phyloP scores from a whole-genome alignment of 768 basidiomycete genomes.

The Hypholoma sublateritium region DNA sequence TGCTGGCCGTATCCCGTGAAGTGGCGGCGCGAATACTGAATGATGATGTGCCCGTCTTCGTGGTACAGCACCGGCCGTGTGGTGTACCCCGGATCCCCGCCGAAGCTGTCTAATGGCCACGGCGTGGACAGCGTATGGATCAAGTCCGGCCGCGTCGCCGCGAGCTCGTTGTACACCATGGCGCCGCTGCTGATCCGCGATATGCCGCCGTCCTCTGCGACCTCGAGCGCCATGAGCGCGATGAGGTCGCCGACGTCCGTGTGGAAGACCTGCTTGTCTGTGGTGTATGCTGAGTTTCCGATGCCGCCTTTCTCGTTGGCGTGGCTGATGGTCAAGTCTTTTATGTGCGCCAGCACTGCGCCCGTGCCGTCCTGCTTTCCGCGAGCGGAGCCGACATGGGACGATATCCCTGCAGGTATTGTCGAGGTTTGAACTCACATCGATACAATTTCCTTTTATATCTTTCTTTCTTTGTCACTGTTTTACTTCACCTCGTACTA shows the following conservation, averaged over 20 bases:
- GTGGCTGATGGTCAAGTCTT: constrained; percentile 43
- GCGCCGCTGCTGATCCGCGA: constrained; percentile 44
- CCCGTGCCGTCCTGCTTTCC: constrained; percentile 44
- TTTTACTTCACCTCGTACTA: neutral
- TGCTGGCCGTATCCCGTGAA: constrained; percentile 42
- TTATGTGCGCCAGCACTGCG: constrained; percentile 46
- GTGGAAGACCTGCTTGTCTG: constrained; percentile 51
- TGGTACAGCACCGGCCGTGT: constrained; percentile 39
- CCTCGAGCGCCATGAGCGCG: constrained; percentile 40
- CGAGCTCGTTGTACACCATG: constrained; percentile 46
- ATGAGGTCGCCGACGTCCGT: constrained; percentile 48
- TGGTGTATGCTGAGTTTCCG: constrained; percentile 46
- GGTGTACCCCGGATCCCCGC: constrained; percentile 33
- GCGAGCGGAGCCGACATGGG: constrained; percentile 43
- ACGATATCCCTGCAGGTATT: constrained; percentile 38
- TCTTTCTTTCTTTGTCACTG: neutral
- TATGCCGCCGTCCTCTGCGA: constrained; percentile 42
- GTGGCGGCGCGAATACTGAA: constrained; percentile 46
- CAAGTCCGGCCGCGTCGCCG: constrained; percentile 44
- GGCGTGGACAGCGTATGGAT: constrained; percentile 38
- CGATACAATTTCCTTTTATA: neutral
- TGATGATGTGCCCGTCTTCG: constrained; percentile 38
- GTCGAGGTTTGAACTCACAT: too few species aligned
- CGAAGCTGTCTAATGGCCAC: constrained; percentile 46
- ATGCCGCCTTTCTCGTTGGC: constrained; percentile 40